Conservation (phyloP, 768 basidiomycete species). For the Sarcodon sp. region DNA sequence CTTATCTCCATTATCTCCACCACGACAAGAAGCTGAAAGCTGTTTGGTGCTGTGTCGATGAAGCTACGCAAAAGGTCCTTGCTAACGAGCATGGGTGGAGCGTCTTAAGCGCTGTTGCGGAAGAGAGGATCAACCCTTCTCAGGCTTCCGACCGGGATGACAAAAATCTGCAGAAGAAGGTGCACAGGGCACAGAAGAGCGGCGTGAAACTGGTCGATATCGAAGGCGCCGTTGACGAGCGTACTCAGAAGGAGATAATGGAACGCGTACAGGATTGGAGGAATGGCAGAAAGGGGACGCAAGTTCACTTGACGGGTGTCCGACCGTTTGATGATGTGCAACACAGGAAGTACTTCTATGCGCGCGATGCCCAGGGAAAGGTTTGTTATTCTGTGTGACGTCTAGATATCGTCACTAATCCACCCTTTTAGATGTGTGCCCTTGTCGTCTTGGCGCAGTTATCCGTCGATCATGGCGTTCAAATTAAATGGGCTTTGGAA, state of each 20-base stretch:
- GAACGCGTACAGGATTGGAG: conserved; percentile 46
- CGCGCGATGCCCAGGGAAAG: conserved; percentile 22
- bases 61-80: conserved; percentile 36
- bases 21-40: conserved; percentile 32
- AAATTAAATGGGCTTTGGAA: conserved; percentile 32
- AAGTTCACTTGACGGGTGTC: conserved; percentile 34
- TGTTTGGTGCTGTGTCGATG: conserved; percentile 49
- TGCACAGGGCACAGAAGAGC: conserved; percentile 42
- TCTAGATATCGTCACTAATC: no score
- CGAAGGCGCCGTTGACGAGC: conserved; percentile 26
- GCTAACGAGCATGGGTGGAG: conserved; percentile 40
- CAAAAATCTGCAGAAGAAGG: conserved; percentile 51
- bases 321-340: conserved; percentile 24
- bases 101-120: conserved; percentile 48
- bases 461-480: conserved; percentile 24
- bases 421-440: conserved; percentile 15
- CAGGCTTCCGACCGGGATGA: conserved; percentile 34
- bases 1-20: conserved; percentile 27
- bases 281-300: conserved; percentile 35
- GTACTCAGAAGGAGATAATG: conserved; percentile 34
- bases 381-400: conserved; percentile 8
- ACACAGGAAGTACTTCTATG: conserved; percentile 28
- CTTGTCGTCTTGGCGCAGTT: conserved; percentile 29
- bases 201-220: conserved; percentile 37
- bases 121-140: conserved; percentile 35